These are phyloP conservation scores for Pythium biforme DNA, from an alignment of 352 stramenopile species.

Conservation along the genomic window DNA sequence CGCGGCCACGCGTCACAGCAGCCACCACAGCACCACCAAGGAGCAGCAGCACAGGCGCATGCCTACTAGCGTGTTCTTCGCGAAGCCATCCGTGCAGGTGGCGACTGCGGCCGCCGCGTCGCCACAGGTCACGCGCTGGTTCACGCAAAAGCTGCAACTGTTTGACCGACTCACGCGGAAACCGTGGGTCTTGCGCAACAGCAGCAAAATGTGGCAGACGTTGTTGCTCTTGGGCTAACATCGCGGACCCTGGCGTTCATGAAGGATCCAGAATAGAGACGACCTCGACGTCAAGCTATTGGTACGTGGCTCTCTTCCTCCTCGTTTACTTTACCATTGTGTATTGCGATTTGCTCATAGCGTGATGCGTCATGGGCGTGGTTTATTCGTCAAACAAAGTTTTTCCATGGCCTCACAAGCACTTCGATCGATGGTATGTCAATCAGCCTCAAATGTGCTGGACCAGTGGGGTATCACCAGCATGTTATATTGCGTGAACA, in stretches of 20 bases:
- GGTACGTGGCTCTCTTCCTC: constrained; percentile 15
- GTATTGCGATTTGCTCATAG: neutral
- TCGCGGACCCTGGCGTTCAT: neutral
- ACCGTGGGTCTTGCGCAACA: constrained; percentile 24
- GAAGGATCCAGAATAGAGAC: constrained; percentile 39
- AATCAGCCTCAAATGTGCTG: too few relatives aligned
- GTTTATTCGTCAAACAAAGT: constrained; percentile 38
- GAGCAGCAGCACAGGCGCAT: constrained; percentile 9
- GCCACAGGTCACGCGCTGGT: constrained; percentile 20
- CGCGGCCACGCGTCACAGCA: neutral
- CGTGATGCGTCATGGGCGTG: constrained; percentile 22
- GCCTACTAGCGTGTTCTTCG: constrained; percentile 18
- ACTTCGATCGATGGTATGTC: constrained; percentile 38
- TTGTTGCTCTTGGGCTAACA: neutral
- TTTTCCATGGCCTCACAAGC: constrained; percentile 32
- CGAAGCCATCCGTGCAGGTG: constrained; percentile 5
- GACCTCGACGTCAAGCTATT: constrained; percentile 55
- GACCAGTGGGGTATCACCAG: too few relatives aligned
- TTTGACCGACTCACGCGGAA: constrained; percentile 35
- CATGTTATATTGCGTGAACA: too few relatives aligned
- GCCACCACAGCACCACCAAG: neutral
- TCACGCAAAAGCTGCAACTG: constrained; percentile 25
- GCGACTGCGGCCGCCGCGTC: constrained; percentile 4
- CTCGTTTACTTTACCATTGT: neutral
- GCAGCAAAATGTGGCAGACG: neutral